Evolutionary conservation across 805 yeast species (phyloP).

Genomic region (Pichia deserticola): DNA sequence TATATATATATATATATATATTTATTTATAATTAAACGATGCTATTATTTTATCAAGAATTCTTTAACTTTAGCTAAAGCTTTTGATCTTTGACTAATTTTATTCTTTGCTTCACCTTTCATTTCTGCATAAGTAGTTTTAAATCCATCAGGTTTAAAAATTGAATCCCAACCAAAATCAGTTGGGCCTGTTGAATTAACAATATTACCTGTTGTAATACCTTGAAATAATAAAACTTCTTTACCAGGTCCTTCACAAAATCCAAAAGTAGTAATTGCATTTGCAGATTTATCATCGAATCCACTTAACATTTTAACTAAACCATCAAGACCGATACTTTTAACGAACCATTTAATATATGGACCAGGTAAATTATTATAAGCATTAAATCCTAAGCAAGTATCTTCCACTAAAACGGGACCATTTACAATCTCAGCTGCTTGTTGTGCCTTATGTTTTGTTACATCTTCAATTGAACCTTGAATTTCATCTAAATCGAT

Average conservation of each 20-base stretch:
- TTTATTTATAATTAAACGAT: background rate
- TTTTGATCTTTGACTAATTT: slow-evolving; percentile 78
- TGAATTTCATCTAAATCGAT: slow-evolving; percentile 88
- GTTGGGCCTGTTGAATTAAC: slow-evolving; percentile 74
- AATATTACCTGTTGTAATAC: slow-evolving; percentile 72
- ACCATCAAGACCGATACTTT: slow-evolving; percentile 67
- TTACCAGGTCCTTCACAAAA: slow-evolving; percentile 76
- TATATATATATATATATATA: background rate
- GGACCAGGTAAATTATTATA: slow-evolving; percentile 88
- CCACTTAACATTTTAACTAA: slow-evolving; percentile 70
- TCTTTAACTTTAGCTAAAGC: slow-evolving; percentile 70
- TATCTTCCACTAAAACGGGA: slow-evolving; percentile 92
- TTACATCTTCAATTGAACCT: slow-evolving; percentile 77
- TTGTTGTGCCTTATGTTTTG: slow-evolving; percentile 66
- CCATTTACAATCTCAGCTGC: slow-evolving; percentile 61
- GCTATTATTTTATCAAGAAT: slow-evolving; percentile 19
- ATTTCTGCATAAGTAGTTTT: slow-evolving; percentile 82
- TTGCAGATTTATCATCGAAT: slow-evolving; percentile 77
- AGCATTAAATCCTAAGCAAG: slow-evolving; percentile 80
- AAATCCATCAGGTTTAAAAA: slow-evolving; percentile 77
- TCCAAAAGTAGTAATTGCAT: slow-evolving; percentile 89
- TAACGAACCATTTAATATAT: slow-evolving; percentile 78
- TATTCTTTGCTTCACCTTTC: slow-evolving; percentile 68
- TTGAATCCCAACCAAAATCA: slow-evolving; percentile 91
- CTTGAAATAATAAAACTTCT: slow-evolving; percentile 75